Conservation (phyloP, 108 stramenopile genomes). For the Fragilaria radians region DNA sequence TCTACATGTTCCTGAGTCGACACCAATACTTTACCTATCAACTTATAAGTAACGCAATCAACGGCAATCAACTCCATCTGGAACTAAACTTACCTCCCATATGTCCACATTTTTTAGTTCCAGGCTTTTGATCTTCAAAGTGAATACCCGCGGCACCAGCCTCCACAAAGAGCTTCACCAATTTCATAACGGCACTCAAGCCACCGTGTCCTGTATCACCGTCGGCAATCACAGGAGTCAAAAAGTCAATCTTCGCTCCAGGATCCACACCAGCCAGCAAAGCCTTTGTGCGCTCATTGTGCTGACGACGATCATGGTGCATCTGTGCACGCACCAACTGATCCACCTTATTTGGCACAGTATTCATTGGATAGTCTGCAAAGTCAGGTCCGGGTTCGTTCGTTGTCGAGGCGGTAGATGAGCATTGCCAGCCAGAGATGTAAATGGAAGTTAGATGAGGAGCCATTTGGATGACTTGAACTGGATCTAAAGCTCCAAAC, state of each 20-base stretch:
- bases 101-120: constrained; percentile 98
- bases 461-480: constrained; percentile 94
- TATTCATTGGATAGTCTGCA: constrained; percentile 86
- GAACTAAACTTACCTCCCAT: constrained; percentile 37
- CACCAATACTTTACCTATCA: constrained; percentile 82
- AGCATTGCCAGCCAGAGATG: constrained; percentile 94
- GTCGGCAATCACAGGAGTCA: constrained; percentile 92
- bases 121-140: constrained; percentile 86
- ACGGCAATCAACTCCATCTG: constrained; percentile 5
- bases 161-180: constrained; percentile 92
- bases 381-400: constrained; percentile 97
- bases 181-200: constrained; percentile 92
- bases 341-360: constrained; percentile 88
- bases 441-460: constrained; percentile 87
- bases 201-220: constrained; percentile 93
- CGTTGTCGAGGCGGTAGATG: constrained; percentile 81
- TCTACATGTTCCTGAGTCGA: constrained; percentile 93
- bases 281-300: constrained; percentile 69
- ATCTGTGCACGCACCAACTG: constrained; percentile 91
- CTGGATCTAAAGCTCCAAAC: constrained; percentile 94
- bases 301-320: constrained; percentile 90
- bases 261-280: constrained; percentile 52
- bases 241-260: constrained; percentile 77
- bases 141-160: constrained; percentile 89
- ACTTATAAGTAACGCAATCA: background rate